Base-by-base conservation (phyloP, 345 rosid species). In the Moricandia arvensis region DNA sequence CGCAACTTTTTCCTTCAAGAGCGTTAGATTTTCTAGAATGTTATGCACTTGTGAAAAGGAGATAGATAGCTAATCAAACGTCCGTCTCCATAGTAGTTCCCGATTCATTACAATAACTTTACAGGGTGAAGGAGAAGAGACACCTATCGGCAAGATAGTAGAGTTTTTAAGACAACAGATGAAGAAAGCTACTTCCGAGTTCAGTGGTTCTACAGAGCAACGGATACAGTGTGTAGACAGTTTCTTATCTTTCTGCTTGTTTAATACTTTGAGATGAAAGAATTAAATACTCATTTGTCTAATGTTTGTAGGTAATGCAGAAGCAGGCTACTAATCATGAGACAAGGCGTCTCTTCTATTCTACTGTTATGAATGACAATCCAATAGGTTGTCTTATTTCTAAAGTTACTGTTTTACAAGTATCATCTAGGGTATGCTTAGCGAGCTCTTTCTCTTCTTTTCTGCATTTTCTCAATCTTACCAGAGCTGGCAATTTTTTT, bases 171-270 rank as follows among this genome's bases (percentile, higher is more conserved):
- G 81, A 84, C 98, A 54, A 87, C 86, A 38, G 87, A 86, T 53
- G 86, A 80, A 69, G 91, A 84, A 79, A 83, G 87, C 38, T 91
- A 87, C 82, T 87, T 90, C 75, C 86, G 97, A 84, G 97, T 90
- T 80, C 95, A 87, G 75, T 94, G 97, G 98, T 94, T 91, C 84
- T 94, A 91, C 72, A 88, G 86, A 80, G 95, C 94, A 77, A 90
- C 87, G 74, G 97, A 94, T 81, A 94, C 98, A 15, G 98, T 90
- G 43, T 71, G 96, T 81, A 63, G 17, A 75, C 69, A 33, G 15
- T 33, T 66, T 64, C 37, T 76, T 63, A 58, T 62, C 43, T 59
- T 69, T 65, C 43, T 69, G 54, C 33, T 66, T 35, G 72, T 58
- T 69, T 75, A 35, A 33, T 67, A 79, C 7, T 47, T 66, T 51